Evolutionary conservation across 2,329 filamentous ascomycete genomes (phyloP), one percentile per base, ranked within the genome.

Genomic region (Parastagonospora nodorum): DNA sequence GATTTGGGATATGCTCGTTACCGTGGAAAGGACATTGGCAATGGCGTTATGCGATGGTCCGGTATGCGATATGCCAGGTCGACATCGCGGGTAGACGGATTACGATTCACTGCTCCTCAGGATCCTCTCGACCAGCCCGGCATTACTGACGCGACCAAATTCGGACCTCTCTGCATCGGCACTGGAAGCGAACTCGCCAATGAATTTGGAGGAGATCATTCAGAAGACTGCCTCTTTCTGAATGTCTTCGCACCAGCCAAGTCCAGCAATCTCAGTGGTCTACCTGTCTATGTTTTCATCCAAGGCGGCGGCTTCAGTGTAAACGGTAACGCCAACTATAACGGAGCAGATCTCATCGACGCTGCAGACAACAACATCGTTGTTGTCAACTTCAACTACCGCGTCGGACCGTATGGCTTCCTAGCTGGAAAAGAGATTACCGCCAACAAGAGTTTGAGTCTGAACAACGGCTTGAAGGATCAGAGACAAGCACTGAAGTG

Each of bases 1-100:
- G 78, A 89, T 54, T 77, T 92, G 16, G 80, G 79, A 2, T 92
- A 92, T 66, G 81, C 86, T 28, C 81, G 78, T 24, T 91, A 92
- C 64, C 71, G 78, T 42, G 89, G 89, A 8, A 72, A 75, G 4
- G 65, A 76, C 1, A 75, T 81, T 1, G 59, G 72, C 0, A 82
- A 83, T 59, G 87, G 85, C 1, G 75, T 91, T 41, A 84, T 82
- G 2, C 80, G 87, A 69, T 93, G 88, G 88, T 79, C 90, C 7
- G 89, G 88, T 1, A 84, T 94, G 56, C 83, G 88, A 37, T 94
- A 85, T 75, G 89, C 89, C 35, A 61, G 69, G 15, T 66, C 54
- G 24, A 56, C 64, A 1, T 69, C 69, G 8, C 60, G 68, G 9
- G 43, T 68, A 16, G 64, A 72, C 15, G 68, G 71, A 29, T 46